Evolutionary conservation across 768 basidiomycete species (phyloP), one percentile per base, ranked within the genome.

Genomic region (Termitomyces sp.): DNA sequence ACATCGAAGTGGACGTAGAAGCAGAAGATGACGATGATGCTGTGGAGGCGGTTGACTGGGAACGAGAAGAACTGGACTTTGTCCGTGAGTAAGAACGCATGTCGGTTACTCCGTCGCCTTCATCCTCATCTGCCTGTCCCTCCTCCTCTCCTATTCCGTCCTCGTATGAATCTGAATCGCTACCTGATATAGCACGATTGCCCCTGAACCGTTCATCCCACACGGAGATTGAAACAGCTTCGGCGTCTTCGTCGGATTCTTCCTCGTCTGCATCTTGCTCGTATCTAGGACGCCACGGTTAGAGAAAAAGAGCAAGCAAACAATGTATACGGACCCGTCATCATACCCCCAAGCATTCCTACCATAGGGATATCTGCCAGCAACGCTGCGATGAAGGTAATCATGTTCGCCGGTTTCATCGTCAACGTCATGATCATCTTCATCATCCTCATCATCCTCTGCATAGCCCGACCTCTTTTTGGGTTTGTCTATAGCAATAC

Each of bases 401-500:
- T 54, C 54, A 39, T 47, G 26, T 26, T 51, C 51, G 18, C 26
- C 50, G 4, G 9, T 56, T n/a, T 42, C 58, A 16, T 57, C 60
- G 20, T 58, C 64, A n/a, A 67, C 64, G 16, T 53, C 63, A 54
- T 56, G 57, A 7, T 60, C 65, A 3, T 49, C 15, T 42, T 69
- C 60, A 59, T 71, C 60, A 10, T 60, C 65, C 22, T 67, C 64
- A 16, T 66, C 62, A 41, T 58, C 62, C 31, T 65, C 64, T 51
- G 59, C 33, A 50, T 52, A 58, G 33, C 60, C 54, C 5, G 60
- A 65, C 50, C 67, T 73, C 55, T 73, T 73, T 64, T 79, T 77
- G 1, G 90, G 90, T 65, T 87, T 87, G 67, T 92, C 91, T 68
- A 93, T 90, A 44, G 91, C 87, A 58, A 99, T 96, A 68, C 85